phyloP scores from a whole-genome alignment of 352 stramenopile genomes.

The Pythium folliculosum region DNA sequence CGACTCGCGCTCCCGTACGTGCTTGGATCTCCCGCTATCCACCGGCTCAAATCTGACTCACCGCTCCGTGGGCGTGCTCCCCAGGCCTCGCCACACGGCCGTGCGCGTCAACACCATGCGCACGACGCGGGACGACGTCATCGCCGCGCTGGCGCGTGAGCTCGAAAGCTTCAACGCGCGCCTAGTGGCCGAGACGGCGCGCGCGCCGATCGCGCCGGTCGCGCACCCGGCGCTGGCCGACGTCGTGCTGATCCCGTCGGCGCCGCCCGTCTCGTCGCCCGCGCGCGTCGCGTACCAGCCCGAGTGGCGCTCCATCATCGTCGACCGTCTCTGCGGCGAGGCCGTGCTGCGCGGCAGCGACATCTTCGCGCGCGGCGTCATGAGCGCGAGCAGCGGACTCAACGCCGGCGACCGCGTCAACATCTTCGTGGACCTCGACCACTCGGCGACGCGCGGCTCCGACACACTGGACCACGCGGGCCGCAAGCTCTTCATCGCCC shows the following conservation, averaged over 20 bases:
- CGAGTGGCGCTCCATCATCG: constrained; percentile 71
- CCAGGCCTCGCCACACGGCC: constrained; percentile 63
- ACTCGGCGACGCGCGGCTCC: constrained; percentile 71
- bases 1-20: constrained; percentile 66
- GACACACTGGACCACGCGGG: constrained; percentile 71
- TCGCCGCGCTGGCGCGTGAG: constrained; percentile 43
- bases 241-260: constrained; percentile 73
- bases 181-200: constrained; percentile 44
- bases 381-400: constrained; percentile 88
- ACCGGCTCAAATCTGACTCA: constrained; percentile 7
- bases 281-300: constrained; percentile 27
- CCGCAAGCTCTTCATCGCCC: constrained; percentile 78
- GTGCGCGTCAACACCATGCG: constrained; percentile 81
- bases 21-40: neutral
- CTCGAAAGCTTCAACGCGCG: constrained; percentile 60
- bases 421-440: constrained; percentile 86
- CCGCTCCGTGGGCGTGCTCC: neutral
- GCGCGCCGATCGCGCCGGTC: constrained; percentile 24
- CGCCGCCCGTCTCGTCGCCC: constrained; percentile 33
- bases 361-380: constrained; percentile 92
- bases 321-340: constrained; percentile 92
- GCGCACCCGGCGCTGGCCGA: constrained; percentile 48
- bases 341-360: constrained; percentile 93
- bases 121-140: constrained; percentile 53
- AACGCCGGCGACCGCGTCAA: constrained; percentile 76